These are phyloP conservation scores for Phytophthora podocarpi DNA, from an alignment of 352 stramenopile species.

Conservation along the genomic window DNA sequence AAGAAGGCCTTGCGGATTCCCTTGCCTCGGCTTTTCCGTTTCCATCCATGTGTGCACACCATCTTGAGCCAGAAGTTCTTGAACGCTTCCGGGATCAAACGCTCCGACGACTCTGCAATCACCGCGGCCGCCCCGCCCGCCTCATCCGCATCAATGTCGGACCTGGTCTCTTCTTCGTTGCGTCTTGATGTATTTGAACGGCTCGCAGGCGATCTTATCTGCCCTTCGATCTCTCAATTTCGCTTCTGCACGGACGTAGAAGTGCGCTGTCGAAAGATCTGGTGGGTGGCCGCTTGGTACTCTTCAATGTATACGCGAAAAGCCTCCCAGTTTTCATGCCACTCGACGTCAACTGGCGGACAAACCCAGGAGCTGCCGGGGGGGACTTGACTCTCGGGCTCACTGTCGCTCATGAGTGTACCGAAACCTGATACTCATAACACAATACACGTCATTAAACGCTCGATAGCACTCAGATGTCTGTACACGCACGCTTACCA, in stretches of 20 bases:
- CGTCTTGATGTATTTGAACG: too few species aligned
- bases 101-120: too few species aligned
- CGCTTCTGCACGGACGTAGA: background rate
- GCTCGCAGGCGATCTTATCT: too few species aligned
- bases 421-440: too few species aligned
- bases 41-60: conserved; percentile 9
- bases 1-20: conserved; percentile 3
- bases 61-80: conserved; percentile 17
- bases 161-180: too few species aligned
- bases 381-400: background rate
- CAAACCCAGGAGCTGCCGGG: background rate
- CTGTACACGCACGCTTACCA: too few species aligned
- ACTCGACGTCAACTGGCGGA: background rate
- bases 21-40: too few species aligned
- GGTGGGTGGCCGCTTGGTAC: background rate
- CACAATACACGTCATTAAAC: too few species aligned
- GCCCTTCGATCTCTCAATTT: background rate
- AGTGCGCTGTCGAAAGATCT: background rate
- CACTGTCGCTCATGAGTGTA: conserved; percentile 6
- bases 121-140: too few species aligned
- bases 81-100: background rate
- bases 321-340: conserved; percentile 1
- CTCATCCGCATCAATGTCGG: background rate
- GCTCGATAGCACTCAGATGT: too few species aligned
- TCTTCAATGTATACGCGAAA: background rate